These are phyloP conservation scores for Parietaria judaica DNA, from an alignment of 306 rosid species.

Conservation along the genomic window DNA sequence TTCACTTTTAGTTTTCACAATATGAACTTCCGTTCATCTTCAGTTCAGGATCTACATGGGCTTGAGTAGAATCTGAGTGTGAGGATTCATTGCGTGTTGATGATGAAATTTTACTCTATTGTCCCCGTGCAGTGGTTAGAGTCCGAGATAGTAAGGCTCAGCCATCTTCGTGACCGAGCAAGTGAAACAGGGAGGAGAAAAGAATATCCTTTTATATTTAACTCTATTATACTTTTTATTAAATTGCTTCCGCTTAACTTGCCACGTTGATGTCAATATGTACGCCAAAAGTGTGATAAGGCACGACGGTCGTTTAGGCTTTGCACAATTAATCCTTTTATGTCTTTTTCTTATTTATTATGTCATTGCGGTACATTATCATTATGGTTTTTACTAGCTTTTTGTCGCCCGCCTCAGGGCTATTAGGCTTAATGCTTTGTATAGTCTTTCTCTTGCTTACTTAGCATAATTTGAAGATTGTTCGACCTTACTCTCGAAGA, in stretches of 20 bases:
- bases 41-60: background rate
- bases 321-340: too few relatives aligned
- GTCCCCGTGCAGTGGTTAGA: slow-evolving; percentile 76
- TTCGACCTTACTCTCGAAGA: too few relatives aligned
- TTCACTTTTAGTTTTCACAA: background rate
- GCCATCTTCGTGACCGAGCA: slow-evolving; percentile 99
- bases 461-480: too few relatives aligned
- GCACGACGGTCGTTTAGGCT: too few relatives aligned
- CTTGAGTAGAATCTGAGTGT: background rate
- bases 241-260: background rate
- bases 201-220: slow-evolving; percentile 76
- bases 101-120: slow-evolving; percentile 17
- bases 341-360: too few relatives aligned
- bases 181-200: slow-evolving; percentile 91
- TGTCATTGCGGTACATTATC: too few relatives aligned
- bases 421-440: too few relatives aligned
- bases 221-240: background rate
- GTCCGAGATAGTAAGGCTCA: slow-evolving; percentile 75
- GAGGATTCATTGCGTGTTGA: background rate
- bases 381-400: too few relatives aligned
- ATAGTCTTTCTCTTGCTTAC: too few relatives aligned
- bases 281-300: too few relatives aligned
- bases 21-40: background rate
- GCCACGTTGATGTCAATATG: too few relatives aligned
- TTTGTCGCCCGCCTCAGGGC: too few relatives aligned